Evolutionary conservation across 106 monocot genomes (phyloP).

Genomic region (Agapanthus africanus): DNA sequence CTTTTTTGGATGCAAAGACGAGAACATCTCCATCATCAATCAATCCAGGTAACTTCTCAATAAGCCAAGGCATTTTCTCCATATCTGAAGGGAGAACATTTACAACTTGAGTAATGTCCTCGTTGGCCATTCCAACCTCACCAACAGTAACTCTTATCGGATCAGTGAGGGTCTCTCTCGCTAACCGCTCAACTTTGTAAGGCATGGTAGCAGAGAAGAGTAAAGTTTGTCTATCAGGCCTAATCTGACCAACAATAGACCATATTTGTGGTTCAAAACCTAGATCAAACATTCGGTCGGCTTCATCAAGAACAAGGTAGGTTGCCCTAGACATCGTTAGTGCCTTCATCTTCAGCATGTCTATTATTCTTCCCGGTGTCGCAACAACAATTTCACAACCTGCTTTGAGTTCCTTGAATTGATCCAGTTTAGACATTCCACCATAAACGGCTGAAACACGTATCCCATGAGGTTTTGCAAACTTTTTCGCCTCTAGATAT

Average conservation of each 20-base stretch:
- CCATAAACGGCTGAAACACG: conserved; percentile 86
- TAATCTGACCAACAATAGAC: conserved; percentile 90
- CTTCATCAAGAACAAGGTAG: conserved; percentile 93
- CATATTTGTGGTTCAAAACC: conserved; percentile 96
- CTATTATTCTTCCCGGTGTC: conserved; percentile 94
- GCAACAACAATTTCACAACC: conserved; percentile 96
- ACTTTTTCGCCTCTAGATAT: conserved; percentile 88
- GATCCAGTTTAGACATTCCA: conserved; percentile 88
- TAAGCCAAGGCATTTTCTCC: conserved; percentile 91
- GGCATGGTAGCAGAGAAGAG: conserved; percentile 99
- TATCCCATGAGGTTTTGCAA: conserved; percentile 80
- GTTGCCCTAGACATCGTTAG: conserved; percentile 74
- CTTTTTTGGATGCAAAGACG: conserved; percentile 86
- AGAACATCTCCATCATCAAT: conserved; percentile 96
- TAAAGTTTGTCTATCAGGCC: conserved; percentile 89
- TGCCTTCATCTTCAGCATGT: conserved; percentile 90
- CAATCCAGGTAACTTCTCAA: conserved; percentile 61
- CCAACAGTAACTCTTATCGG: conserved; percentile 89
- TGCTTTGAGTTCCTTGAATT: conserved; percentile 94
- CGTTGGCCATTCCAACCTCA: conserved; percentile 85
- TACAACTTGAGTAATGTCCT: conserved; percentile 92
- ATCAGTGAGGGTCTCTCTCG: conserved; percentile 76
- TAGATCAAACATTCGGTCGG: conserved; percentile 98
- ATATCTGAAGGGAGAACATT: conserved; percentile 75
- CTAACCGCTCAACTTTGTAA: conserved; percentile 74